phyloP scores from a whole-genome alignment of 495 filamentous ascomycete species.

The Penicillium lividum region DNA sequence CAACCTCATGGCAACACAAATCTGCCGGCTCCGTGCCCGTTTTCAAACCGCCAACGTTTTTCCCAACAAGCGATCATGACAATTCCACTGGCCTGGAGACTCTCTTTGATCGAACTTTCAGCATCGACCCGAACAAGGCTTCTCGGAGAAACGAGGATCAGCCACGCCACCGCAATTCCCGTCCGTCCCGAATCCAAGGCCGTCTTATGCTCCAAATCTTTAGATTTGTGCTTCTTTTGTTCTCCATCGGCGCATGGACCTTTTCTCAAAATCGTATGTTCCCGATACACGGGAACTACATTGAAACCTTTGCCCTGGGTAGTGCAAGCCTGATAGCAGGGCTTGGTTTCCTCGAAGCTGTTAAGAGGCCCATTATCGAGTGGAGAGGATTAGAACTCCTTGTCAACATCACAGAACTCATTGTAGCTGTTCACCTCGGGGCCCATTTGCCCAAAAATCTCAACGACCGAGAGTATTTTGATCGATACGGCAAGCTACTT shows the following conservation, averaged over 20 bases:
- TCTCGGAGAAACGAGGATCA: constrained; percentile 16
- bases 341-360: constrained; percentile 39
- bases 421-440: constrained; percentile 40
- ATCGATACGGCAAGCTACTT: constrained; percentile 44
- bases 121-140: constrained; percentile 42
- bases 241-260: constrained; percentile 36
- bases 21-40: constrained; percentile 26
- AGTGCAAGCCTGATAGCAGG: constrained; percentile 44
- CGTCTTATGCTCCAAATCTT: constrained; percentile 32
- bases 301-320: constrained; percentile 43
- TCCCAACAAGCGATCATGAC: constrained; percentile 43
- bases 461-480: constrained; percentile 41
- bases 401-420: constrained; percentile 44
- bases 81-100: constrained; percentile 50
- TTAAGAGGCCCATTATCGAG: constrained; percentile 38
- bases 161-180: constrained; percentile 5
- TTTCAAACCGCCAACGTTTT: constrained; percentile 55
- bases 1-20: constrained; percentile 24
- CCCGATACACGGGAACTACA: constrained; percentile 40
- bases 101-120: constrained; percentile 48
- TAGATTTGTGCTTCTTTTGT: constrained; percentile 34
- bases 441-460: constrained; percentile 37
- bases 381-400: constrained; percentile 50
- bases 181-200: constrained; percentile 15
- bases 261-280: constrained; percentile 36